These are phyloP conservation scores for Vachellia collinsii DNA, from an alignment of 306 rosid genomes.

Conservation along the genomic window DNA sequence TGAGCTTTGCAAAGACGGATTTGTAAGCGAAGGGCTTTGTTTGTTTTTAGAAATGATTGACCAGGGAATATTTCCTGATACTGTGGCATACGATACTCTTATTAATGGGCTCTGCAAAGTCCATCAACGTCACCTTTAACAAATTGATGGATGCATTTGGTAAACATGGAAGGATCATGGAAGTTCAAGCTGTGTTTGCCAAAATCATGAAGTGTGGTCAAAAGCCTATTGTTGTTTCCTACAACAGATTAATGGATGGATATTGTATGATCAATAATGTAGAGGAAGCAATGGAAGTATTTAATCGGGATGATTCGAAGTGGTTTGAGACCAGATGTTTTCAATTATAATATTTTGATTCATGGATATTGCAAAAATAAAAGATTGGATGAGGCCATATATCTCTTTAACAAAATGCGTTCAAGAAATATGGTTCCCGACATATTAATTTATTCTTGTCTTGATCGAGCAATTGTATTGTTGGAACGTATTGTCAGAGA, in stretches of 20 bases:
- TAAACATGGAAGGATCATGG: background rate
- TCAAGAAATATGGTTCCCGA: background rate
- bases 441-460: background rate
- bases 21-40: background rate
- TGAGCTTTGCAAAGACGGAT: constrained; percentile 24
- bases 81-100: background rate
- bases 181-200: background rate
- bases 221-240: background rate
- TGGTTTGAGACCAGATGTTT: background rate
- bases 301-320: background rate
- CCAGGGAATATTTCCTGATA: constrained; percentile 3
- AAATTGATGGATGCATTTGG: background rate
- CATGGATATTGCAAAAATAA: background rate
- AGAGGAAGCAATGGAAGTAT: background rate
- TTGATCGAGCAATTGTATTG: background rate
- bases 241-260: background rate
- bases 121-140: background rate
- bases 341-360: background rate
- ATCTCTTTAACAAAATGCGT: background rate
- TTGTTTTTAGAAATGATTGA: constrained; percentile 12
- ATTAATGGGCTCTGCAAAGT: background rate
- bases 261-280: background rate
- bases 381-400: background rate
- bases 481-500: background rate
- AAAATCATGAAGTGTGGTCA: background rate